A percentile compares a stretch with the other conserved stretches of the same genome.
These are phyloP conservation scores for Fusarium subtropicale DNA, from an alignment of 2,329 filamentous ascomycete genomes.

Conservation along the genomic window DNA sequence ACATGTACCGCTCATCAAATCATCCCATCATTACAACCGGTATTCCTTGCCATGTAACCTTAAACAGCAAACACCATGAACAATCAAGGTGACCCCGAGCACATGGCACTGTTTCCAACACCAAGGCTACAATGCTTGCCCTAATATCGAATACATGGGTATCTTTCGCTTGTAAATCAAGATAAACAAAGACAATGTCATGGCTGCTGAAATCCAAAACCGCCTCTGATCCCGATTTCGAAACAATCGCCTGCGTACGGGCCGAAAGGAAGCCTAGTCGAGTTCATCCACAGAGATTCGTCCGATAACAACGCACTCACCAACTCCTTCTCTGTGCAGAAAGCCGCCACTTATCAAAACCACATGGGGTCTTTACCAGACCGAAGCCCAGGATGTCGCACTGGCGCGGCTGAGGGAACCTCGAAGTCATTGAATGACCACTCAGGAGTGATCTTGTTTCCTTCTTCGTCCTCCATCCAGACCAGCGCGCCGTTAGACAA, in stretches of 20 bases:
- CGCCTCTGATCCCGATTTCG: not conserved
- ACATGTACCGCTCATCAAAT: not conserved
- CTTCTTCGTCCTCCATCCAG: conserved; percentile 20
- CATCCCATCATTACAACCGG: not conserved
- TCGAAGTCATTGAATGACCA: conserved; percentile 19
- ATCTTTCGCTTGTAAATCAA: not conserved
- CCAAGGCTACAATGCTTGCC: not conserved
- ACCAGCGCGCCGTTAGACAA: conserved; percentile 21
- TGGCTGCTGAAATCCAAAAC: not conserved
- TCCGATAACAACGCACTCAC: not conserved
- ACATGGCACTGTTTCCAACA: not conserved
- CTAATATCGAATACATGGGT: not conserved
- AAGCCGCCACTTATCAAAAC: not conserved
- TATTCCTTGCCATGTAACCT: not conserved
- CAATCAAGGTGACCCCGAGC: not conserved
- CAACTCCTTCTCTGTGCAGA: not conserved
- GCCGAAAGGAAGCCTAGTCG: not conserved
- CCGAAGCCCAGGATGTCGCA: conserved; percentile 11
- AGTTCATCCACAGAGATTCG: not conserved
- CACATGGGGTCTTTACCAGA: conserved; percentile 12
- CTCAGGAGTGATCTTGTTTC: conserved; percentile 9
- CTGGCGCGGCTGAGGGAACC: not conserved
- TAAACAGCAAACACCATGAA: not conserved
- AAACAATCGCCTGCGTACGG: not conserved
- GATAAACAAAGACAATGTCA: not conserved